Evolutionary conservation across 257 asterid species (phyloP).

Genomic region (Capsicum rhomboideum): DNA sequence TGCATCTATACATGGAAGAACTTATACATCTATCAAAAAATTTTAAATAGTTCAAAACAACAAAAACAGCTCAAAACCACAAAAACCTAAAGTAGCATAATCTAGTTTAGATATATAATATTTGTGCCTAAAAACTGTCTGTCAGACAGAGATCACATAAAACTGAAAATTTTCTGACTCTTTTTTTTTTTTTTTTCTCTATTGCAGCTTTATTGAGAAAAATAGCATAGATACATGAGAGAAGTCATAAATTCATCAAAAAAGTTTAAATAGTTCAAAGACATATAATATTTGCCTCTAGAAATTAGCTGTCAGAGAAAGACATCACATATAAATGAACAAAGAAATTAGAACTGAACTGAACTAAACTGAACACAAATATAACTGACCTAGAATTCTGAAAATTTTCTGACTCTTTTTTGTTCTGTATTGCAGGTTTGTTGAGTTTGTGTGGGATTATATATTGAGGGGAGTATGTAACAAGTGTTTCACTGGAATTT

Average conservation of each 20-base stretch:
- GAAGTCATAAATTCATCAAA: background rate
- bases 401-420: background rate
- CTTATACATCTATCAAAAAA: too few relatives aligned
- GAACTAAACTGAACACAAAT: background rate
- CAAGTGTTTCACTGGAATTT: background rate
- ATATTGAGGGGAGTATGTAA: background rate
- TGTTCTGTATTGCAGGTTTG: background rate
- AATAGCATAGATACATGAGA: background rate
- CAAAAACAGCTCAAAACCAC: too few relatives aligned
- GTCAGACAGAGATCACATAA: too few relatives aligned
- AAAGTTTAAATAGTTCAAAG: background rate
- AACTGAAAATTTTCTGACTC: too few relatives aligned
- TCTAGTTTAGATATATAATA: too few relatives aligned
- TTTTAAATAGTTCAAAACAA: too few relatives aligned
- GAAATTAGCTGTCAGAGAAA: too few relatives aligned
- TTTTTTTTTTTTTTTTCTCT: too few relatives aligned
- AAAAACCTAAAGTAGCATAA: too few relatives aligned
- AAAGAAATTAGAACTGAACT: background rate
- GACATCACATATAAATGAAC: background rate
- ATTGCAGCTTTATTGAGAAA: background rate
- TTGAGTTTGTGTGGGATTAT: background rate
- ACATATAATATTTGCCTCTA: too few relatives aligned
- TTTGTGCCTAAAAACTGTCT: too few relatives aligned
- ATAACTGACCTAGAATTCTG: background rate
- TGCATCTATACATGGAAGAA: too few relatives aligned